A percentile compares a stretch with the other conserved stretches of the same genome.
phyloP scores from a whole-genome alignment of 2,329 filamentous ascomycete genomes.

The Colletotrichum cordylinicola region DNA sequence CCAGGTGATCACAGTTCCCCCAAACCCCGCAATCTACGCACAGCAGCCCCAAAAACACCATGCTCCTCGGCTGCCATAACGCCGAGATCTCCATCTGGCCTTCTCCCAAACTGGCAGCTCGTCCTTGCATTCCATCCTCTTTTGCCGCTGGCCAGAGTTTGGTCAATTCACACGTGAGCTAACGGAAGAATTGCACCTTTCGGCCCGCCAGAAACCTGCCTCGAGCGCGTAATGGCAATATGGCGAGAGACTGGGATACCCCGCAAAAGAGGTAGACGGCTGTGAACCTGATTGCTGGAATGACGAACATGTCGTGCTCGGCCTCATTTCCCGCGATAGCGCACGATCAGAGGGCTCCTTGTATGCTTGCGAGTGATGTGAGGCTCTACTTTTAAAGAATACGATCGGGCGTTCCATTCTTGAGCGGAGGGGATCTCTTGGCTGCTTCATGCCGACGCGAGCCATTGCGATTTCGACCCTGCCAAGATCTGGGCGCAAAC shows the following conservation, averaged over 20 bases:
- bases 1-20: conserved; percentile 3
- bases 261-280: background rate
- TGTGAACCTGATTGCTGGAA: conserved; percentile 14
- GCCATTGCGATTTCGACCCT: background rate
- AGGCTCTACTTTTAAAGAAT: background rate
- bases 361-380: background rate
- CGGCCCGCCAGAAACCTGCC: background rate
- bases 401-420: background rate
- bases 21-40: background rate
- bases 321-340: conserved; percentile 4
- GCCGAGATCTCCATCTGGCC: background rate
- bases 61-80: conserved; percentile 1
- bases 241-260: background rate
- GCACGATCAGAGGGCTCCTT: background rate
- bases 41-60: background rate
- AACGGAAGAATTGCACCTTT: background rate
- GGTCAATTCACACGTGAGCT: background rate
- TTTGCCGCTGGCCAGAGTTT: background rate
- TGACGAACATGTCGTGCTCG: background rate
- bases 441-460: background rate
- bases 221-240: background rate
- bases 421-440: background rate
- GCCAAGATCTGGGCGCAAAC: background rate
- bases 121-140: background rate
- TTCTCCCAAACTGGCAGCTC: background rate